These are phyloP conservation scores for Alternaria consortialis DNA, from an alignment of 2,329 filamentous ascomycete species.

Conservation along the genomic window DNA sequence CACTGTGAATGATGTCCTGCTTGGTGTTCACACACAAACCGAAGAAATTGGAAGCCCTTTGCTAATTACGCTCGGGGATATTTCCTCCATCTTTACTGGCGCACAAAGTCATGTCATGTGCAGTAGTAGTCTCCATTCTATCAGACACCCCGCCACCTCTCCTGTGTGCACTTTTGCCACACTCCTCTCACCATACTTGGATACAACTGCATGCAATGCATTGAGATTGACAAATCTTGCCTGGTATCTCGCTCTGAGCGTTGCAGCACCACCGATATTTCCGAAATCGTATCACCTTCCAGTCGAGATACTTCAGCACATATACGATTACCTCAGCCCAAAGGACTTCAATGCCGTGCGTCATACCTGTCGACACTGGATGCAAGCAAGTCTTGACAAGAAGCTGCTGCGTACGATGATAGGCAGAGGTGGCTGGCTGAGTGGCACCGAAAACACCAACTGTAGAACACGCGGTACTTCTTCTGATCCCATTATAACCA, in stretches of 20 bases:
- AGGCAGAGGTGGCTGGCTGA: slow-evolving; percentile 62
- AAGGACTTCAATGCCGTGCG: slow-evolving; percentile 68
- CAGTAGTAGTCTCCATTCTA: background rate
- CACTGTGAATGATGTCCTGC: slow-evolving; percentile 40
- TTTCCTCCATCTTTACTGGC: background rate
- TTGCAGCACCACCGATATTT: slow-evolving; percentile 29
- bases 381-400: slow-evolving; percentile 64
- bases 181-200: slow-evolving; percentile 25
- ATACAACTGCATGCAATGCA: slow-evolving; percentile 23
- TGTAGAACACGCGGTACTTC: background rate
- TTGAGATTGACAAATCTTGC: slow-evolving; percentile 47
- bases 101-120: background rate
- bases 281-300: slow-evolving; percentile 50
- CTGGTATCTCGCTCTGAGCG: slow-evolving; percentile 47
- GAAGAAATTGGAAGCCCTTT: slow-evolving; percentile 26
- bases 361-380: slow-evolving; percentile 68
- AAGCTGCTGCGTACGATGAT: slow-evolving; percentile 63
- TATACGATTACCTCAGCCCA: slow-evolving; percentile 57
- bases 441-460: slow-evolving; percentile 13
- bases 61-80: slow-evolving; percentile 12
- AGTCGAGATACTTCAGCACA: slow-evolving; percentile 59
- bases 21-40: slow-evolving; percentile 26
- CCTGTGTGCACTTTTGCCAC: background rate
- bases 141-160: background rate
- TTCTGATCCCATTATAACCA: background rate